Conservation (phyloP, 345 rosid genomes). For the Chamaenerion angustifolium region DNA sequence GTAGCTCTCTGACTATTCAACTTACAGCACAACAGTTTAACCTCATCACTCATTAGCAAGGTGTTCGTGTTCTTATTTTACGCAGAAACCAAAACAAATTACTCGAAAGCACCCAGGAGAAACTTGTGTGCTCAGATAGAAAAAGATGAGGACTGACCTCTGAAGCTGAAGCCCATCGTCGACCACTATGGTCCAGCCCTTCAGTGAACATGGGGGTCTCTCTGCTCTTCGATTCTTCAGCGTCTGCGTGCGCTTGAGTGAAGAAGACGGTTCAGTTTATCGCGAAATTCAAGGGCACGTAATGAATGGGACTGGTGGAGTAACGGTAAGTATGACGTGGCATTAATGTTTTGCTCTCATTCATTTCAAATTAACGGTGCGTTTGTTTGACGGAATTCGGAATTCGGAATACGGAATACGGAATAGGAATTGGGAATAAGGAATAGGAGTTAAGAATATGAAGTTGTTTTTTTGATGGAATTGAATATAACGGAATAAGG, state of each 20-base stretch:
- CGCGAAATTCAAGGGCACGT: slow-evolving; percentile 19
- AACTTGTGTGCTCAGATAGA: no score
- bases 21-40: no score
- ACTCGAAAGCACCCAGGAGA: neutral
- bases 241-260: neutral
- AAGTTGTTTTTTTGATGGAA: no score
- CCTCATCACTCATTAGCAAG: no score
- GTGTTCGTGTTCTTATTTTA: neutral
- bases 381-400: no score
- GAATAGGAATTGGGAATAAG: no score
- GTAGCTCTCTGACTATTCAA: no score
- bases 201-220: slow-evolving; percentile 25
- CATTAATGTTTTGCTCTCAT: neutral
- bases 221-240: neutral
- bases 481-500: no score
- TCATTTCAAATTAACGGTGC: no score
- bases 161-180: slow-evolving; percentile 34
- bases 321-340: slow-evolving; percentile 29
- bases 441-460: no score
- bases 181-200: slow-evolving; percentile 33
- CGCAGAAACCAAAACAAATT: slow-evolving; percentile 3
- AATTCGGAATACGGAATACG: no score
- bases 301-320: slow-evolving; percentile 1
- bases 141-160: slow-evolving; percentile 16
- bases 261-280: neutral